Conservation (phyloP, 2,329 filamentous ascomycete species). For the Fusarium robinianum region DNA sequence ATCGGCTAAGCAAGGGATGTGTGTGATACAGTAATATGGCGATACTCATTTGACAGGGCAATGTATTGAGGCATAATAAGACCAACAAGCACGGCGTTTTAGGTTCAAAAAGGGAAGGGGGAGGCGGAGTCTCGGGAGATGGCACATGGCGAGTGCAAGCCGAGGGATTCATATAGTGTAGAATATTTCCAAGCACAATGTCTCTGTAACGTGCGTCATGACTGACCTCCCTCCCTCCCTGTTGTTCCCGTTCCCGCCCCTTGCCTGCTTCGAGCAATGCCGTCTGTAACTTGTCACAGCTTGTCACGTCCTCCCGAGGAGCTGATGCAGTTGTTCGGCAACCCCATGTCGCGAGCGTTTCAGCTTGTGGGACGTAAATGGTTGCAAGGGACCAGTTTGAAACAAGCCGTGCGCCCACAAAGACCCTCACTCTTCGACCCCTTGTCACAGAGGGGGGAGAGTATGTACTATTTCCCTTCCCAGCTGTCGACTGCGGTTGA, state of each 20-base stretch:
- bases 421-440: constrained; percentile 15
- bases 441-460: not conserved
- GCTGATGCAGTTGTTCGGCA: no score
- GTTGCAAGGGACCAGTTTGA: constrained; percentile 24
- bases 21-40: constrained; percentile 9
- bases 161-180: constrained; percentile 22
- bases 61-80: constrained; percentile 14
- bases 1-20: constrained; percentile 1
- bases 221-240: no score
- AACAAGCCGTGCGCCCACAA: constrained; percentile 34
- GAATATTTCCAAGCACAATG: constrained; percentile 3
- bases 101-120: constrained; percentile 18
- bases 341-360: constrained; percentile 23
- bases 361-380: constrained; percentile 26
- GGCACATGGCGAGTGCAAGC: constrained; percentile 7
- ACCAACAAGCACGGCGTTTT: constrained; percentile 29
- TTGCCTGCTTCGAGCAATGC: no score
- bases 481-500: no score
- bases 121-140: constrained; percentile 1
- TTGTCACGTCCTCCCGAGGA: no score
- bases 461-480: no score
- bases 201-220: no score
- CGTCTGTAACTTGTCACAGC: no score
- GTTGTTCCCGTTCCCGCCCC: no score
- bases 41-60: constrained; percentile 8